Percentiles rank a stretch among this genome's conserved stretches.
Evolutionary conservation across 1,284 basidiomycete species (phyloP).

Genomic region (Chiua sp.): DNA sequence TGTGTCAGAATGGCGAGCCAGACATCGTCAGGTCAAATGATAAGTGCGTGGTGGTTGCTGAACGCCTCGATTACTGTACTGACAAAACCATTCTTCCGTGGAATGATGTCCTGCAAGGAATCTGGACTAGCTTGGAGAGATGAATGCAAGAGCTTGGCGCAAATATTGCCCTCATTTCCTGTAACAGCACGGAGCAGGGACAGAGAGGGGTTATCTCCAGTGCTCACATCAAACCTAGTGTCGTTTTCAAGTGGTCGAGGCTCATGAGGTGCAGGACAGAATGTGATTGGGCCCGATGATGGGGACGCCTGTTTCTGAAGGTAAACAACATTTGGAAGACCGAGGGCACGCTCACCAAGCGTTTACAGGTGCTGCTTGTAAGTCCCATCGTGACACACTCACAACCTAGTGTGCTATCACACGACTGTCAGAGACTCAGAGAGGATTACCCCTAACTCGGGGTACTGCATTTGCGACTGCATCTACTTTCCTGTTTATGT

Average conservation of each 20-base stretch:
- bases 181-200: conserved; percentile 28
- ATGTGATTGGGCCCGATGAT: conserved; percentile 1
- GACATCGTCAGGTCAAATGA: conserved; percentile 48
- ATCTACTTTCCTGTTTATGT: no score
- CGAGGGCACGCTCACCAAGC: no score
- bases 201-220: conserved; percentile 21
- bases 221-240: conserved; percentile 29
- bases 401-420: no score
- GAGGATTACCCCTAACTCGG: no score
- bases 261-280: conserved; percentile 24
- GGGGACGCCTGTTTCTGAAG: no score
- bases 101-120: conserved; percentile 32
- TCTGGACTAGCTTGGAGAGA: conserved; percentile 29
- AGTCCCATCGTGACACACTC: no score
- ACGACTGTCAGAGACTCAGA: no score
- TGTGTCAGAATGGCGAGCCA: conserved; percentile 52
- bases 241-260: conserved; percentile 38
- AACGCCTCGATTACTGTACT: conserved; percentile 44
- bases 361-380: no score
- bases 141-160: conserved; percentile 30
- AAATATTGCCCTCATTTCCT: conserved; percentile 22
- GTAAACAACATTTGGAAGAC: no score
- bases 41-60: conserved; percentile 42
- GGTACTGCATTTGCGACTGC: no score
- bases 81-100: conserved; percentile 43